Conservation (phyloP, 2,329 filamentous ascomycete genomes). For the Aaosphaeria pasadenensis region DNA sequence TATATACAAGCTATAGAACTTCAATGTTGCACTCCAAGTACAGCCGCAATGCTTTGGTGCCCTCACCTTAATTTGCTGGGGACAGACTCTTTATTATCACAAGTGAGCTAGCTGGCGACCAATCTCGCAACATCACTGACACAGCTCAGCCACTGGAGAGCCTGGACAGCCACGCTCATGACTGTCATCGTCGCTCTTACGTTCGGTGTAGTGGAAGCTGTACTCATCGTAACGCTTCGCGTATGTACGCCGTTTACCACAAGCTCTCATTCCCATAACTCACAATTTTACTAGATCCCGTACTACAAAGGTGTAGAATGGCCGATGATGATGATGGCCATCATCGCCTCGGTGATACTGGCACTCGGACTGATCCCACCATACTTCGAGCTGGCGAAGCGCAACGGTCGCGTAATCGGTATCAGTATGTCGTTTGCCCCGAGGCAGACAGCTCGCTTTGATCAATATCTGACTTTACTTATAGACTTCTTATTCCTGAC, state of each 20-base stretch:
- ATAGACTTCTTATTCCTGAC: constrained; percentile 55
- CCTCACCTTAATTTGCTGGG: constrained; percentile 51
- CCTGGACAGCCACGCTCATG: constrained; percentile 45
- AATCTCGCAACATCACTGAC: constrained; percentile 1
- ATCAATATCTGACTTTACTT: constrained; percentile 4
- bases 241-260: constrained; percentile 33
- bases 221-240: constrained; percentile 56
- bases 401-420: constrained; percentile 59
- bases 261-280: not conserved
- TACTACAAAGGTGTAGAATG: constrained; percentile 54
- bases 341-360: constrained; percentile 57
- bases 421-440: constrained; percentile 45
- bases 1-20: constrained; percentile 39
- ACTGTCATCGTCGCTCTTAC: constrained; percentile 40
- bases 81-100: constrained; percentile 52
- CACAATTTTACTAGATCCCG: constrained; percentile 42
- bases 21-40: constrained; percentile 54
- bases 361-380: constrained; percentile 57
- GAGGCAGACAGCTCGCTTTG: no score
- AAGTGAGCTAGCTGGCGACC: constrained; percentile 33
- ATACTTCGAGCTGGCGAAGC: constrained; percentile 61
- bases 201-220: constrained; percentile 54
- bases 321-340: constrained; percentile 56
- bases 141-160: constrained; percentile 43
- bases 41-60: constrained; percentile 54